phyloP scores from a whole-genome alignment of 225 moss, liverwort and hornwort genomes.

The Asterella californica region DNA sequence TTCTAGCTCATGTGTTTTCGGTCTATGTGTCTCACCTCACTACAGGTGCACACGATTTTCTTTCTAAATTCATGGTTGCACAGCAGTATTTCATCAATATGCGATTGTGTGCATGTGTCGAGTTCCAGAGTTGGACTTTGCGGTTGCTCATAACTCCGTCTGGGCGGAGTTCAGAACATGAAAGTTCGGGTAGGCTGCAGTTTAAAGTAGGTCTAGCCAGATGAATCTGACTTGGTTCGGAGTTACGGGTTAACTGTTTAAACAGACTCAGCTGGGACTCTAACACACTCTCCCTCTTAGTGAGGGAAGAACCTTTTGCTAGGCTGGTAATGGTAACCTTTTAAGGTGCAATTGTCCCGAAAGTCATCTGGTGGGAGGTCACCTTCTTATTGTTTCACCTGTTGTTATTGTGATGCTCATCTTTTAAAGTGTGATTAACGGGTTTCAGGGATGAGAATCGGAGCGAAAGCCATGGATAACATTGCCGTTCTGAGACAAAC shows the following conservation, averaged over 20 bases:
- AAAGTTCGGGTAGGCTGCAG: too few species aligned
- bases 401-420: too few species aligned
- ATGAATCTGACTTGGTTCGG: too few species aligned
- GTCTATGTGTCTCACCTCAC: constrained; percentile 90
- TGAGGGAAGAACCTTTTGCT: background rate
- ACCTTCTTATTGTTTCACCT: background rate
- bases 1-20: constrained; percentile 80
- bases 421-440: background rate
- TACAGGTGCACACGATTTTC: constrained; percentile 54
- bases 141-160: background rate
- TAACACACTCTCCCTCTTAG: background rate
- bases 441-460: constrained; percentile 73
- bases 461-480: constrained; percentile 85
- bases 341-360: too few species aligned
- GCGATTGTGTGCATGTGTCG: background rate
- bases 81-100: background rate
- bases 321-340: too few species aligned
- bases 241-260: too few species aligned
- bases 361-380: too few species aligned
- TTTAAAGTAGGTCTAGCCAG: too few species aligned
- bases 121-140: background rate
- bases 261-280: too few species aligned
- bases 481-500: constrained; percentile 55
- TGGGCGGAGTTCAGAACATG: background rate
- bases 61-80: background rate